Base-by-base conservation (phyloP, 2,329 filamentous ascomycete species). In the Phaeoacremonium minimum region DNA sequence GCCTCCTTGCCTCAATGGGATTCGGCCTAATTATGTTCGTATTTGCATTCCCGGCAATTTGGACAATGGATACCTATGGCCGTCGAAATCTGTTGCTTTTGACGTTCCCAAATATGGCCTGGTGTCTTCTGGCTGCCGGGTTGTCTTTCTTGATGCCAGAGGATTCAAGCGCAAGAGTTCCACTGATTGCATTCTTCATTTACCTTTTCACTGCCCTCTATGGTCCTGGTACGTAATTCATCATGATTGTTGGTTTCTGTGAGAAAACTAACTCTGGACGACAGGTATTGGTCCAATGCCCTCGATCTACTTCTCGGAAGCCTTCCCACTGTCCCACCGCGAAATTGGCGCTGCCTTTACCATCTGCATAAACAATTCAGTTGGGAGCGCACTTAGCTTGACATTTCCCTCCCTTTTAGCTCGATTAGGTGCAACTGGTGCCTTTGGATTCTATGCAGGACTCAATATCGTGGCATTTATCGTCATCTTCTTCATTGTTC, bases 401-500 rank as follows among this genome's bases (percentile, higher is more conserved):
- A 73, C 56, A 41, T 75, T 46, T 57, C 73, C 50, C 56, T 71
- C 68, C 45, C 63, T 47, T 54, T 60, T 66, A 49, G 63, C 26
- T 51, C 67, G 11, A 51, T 64, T 57, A 1, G 48, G 48, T 1
- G 47, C 57, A 0, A 56, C 53, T 5, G 57, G 58, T 6, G 73
- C 76, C 3, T 82, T 83, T 46, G 69, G 75, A 4, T 79, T 83
- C 50, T 83, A 83, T 41, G 69, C 58, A 12, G 75, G 60, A 0
- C 58, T 84, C 7, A 85, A 85, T 44, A 45, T 81, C 4, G 50
- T 75, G 3, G 80, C 79, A 0, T 64, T 83, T 13, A 40, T 77
- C 16, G 73, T 85, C 64, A 83, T 84, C 44, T 82, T 81, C 61
- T 61, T 83, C 28, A 75, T 71, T 52, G 57, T 77, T 1, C 73